Conservation (phyloP, 768 basidiomycete genomes). For the Crassisporium funariophilum region DNA sequence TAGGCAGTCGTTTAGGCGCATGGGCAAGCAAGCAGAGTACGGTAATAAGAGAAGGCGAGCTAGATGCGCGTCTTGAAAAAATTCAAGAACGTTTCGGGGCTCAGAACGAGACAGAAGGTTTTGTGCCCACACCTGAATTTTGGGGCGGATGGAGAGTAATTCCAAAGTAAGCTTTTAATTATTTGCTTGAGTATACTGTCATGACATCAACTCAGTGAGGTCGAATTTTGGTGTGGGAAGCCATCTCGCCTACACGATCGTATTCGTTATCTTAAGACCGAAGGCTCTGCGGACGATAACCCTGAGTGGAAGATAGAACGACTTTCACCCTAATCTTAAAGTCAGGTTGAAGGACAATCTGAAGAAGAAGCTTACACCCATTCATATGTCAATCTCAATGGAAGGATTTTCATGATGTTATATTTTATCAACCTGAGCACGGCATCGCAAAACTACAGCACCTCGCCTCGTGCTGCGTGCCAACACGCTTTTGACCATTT, state of each 20-base stretch:
- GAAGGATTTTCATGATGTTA: slow-evolving; percentile 8
- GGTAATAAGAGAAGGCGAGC: slow-evolving; percentile 71
- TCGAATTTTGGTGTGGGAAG: slow-evolving; percentile 98
- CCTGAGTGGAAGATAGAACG: slow-evolving; percentile 79
- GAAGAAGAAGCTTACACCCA: neutral
- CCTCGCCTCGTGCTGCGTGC: slow-evolving; percentile 41
- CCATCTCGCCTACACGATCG: slow-evolving; percentile 94
- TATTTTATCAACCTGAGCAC: slow-evolving; percentile 2
- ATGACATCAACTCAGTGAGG: slow-evolving; percentile 58
- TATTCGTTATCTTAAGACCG: slow-evolving; percentile 68
- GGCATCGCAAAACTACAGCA: slow-evolving; percentile 4
- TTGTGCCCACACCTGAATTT: slow-evolving; percentile 81
- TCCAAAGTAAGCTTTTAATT: slow-evolving; percentile 64
- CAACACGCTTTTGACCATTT: slow-evolving; percentile 46
- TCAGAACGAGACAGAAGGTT: slow-evolving; percentile 38
- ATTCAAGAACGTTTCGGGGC: slow-evolving; percentile 60
- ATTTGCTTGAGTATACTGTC: slow-evolving; percentile 1
- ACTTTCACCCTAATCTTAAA: slow-evolving; percentile 61
- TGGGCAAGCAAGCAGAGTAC: slow-evolving; percentile 92
- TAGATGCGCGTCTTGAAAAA: slow-evolving; percentile 61
- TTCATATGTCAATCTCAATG: no score
- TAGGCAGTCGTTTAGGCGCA: slow-evolving; percentile 86
- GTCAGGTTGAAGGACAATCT: neutral
- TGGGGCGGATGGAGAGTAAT: slow-evolving; percentile 98
- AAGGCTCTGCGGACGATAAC: slow-evolving; percentile 46